Base-by-base conservation (phyloP, 306 rosid genomes). In the Cercis canadensis region DNA sequence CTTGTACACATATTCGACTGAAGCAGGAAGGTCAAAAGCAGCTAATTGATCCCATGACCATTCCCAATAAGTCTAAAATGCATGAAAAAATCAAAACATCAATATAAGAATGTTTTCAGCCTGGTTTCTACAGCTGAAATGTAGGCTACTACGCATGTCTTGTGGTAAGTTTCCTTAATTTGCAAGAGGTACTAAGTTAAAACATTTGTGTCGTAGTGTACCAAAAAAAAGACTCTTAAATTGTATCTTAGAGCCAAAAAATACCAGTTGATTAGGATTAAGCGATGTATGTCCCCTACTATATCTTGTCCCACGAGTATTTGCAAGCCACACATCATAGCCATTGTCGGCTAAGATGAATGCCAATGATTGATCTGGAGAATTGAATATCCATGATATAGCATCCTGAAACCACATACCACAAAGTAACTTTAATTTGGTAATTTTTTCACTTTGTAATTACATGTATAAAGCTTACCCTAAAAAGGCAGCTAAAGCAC, bases 41-140 rank as follows among this genome's bases (percentile, higher is more conserved):
- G 75, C 87, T 41, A 93, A 78, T 74, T 90, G 96, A 85, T 90
- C 94, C 94, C 94, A 93, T 60, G 98, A 80, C 96, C 98, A 93
- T 18, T 93, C 67, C 98, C 94, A 93, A 49, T 82, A 93, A 33
- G 69, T 79, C 98, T 92, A 80, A 7, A 69, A 45, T 45, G 13
- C 18, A 34, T 3, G 3, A 24, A 3, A 1, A 24, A 24, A 24
- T 24, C 29, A 24, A 24, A 24, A 24, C 29, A 24, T 24, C 29
- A 24, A 24, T 24, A 1, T 1, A 24, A 1, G 29, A 24, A 24
- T n/a, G 29, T 24, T 24, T 24, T 24, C n/a, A n/a, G n/a, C n/a
- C n/a, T n/a, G n/a, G n/a, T n/a, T n/a, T n/a, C n/a, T n/a, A n/a
- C n/a, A n/a, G n/a, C n/a, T n/a, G n/a, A n/a, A n/a, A n/a, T n/a